Evolutionary conservation across 2,329 filamentous ascomycete genomes (phyloP), one percentile per base, ranked within the genome.

Genomic region (Fusarium metavorans): DNA sequence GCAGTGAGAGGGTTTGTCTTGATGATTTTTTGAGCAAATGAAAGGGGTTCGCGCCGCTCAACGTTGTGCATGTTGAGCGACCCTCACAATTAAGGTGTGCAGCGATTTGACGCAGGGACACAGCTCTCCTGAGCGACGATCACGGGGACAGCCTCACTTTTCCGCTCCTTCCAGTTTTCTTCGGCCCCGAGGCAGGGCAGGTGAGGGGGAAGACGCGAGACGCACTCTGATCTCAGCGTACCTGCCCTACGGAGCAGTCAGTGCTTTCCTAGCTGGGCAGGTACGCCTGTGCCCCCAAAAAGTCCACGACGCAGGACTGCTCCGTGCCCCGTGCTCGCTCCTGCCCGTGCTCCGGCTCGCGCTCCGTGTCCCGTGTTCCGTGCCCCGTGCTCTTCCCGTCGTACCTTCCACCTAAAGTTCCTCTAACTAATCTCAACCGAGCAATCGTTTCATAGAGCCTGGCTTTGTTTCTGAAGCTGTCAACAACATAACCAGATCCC

Each of bases 231-330:
- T 61, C 37, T 45, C 39, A 61, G 39, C 43, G 48, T 56, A 64
- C 61, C 61, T 64, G 61, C 61, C 61, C 61, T 64, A 64, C 61
- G 45, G 61, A 61, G 59, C 52, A 72, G 34, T 64, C 45, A 62
- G 39, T 71, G 72, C 57, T 71, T 77, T 66, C 73, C 73, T 66
- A 75, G 63, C 69, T 71, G 50, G 68, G 73, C 68, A 74, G 71
- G 71, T 67, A 56, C 48, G 48, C 68, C 56, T 72, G 73, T 52
- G 65, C 72, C 37, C 61, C 54, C 54, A 39, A 35, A 35, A 58
- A 60, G 61, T 27, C 58, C 41, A 52, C 35, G 35, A 37, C 14
- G 25, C 48, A 48, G 52, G 62, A 45, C 65, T 73, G 43, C 52
- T 59, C 37, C 48, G 60, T 72, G 72, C 72, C 54, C 72, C 72